A percentile compares a stretch with the other conserved stretches of the same genome.
These are phyloP conservation scores for Exserohilum turcica DNA, from an alignment of 2,329 filamentous ascomycete species.

Conservation along the genomic window DNA sequence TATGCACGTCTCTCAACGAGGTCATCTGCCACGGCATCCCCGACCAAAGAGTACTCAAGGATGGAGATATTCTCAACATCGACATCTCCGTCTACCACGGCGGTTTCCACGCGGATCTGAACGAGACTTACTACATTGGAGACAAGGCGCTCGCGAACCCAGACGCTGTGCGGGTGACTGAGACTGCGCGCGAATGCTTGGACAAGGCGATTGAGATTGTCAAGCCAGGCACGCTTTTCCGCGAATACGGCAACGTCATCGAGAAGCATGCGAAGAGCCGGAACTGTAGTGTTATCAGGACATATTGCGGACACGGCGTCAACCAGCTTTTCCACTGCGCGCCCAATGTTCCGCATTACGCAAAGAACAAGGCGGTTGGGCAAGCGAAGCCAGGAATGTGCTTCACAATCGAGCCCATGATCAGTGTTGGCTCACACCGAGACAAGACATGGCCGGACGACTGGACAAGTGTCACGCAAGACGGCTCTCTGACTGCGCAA, in stretches of 20 bases:
- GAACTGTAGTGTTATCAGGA: constrained; percentile 88
- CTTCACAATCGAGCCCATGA: constrained; percentile 99
- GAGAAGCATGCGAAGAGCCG: constrained; percentile 90
- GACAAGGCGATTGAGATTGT: constrained; percentile 90
- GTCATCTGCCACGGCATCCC: constrained; percentile 99
- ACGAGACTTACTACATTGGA: constrained; percentile 98
- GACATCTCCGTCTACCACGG: constrained; percentile 94
- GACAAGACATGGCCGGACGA: constrained; percentile 98
- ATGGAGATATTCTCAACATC: constrained; percentile 97
- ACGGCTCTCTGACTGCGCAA: constrained; percentile 88
- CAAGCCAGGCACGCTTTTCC: constrained; percentile 90
- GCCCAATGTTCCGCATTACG: constrained; percentile 95
- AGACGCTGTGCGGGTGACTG: constrained; percentile 87
- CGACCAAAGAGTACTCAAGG: constrained; percentile 81
- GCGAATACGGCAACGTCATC: constrained; percentile 91
- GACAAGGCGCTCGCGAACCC: constrained; percentile 82
- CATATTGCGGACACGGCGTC: constrained; percentile 95
- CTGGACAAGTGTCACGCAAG: constrained; percentile 94
- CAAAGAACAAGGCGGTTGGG: constrained; percentile 96
- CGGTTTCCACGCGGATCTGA: constrained; percentile 94
- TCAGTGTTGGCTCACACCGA: constrained; percentile 85
- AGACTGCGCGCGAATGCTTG: constrained; percentile 85
- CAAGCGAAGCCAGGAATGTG: constrained; percentile 96
- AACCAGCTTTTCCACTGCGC: constrained; percentile 92
- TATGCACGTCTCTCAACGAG: constrained; percentile 95